Base-by-base conservation (phyloP, 208 protist genomes). In the Acanthamoeba rhysodes region DNA sequence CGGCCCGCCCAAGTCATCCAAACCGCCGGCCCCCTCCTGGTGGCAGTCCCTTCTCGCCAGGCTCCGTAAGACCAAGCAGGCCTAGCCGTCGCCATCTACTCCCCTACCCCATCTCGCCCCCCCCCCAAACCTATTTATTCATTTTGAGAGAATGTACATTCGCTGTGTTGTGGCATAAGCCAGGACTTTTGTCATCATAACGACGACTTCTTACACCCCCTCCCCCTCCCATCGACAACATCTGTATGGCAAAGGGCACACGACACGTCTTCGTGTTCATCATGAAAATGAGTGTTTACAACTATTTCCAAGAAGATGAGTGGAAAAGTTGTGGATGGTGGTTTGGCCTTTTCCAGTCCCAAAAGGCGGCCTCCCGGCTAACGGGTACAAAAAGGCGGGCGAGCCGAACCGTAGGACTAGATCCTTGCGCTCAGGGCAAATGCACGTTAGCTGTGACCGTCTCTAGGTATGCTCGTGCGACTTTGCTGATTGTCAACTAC, bases 31-130 rank as follows among this genome's bases (percentile, higher is more conserved):
- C 27, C 66, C 59, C 7, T 76, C 87, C 27, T 76, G 62, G 57
- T 93, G 62, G 87, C 87, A 50, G 62, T 93, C 87, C 32, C 34
- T 70, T 18, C 32, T 34, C n/a, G 27, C 87, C 41, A 45, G 22
- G 45, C 20, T 93, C 27, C 4, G 24, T 7, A 93, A 93, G 78
- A 32, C 18, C 29, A 87, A 87, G 50, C 78, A 64, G 78, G 78
- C 59, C 41, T 87, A 37, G 29, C 24, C 4, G 50, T n/a, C n/a
- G n/a, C n/a, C n/a, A n/a, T n/a, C n/a, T 64, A 53, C 27, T 32
- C 14, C 2, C 22, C 5, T 7, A 24, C 10, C 5, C 2, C 10
- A 62, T 62, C 57, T 24, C 16, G 12, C 2, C 57, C 57, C 22
- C 57, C 57, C 22, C 18, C 57, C 8, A 24, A 18, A 3, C 12